Evolutionary conservation across 441 rosid species (phyloP).

Genomic region (Eugenia klotzschiana): DNA sequence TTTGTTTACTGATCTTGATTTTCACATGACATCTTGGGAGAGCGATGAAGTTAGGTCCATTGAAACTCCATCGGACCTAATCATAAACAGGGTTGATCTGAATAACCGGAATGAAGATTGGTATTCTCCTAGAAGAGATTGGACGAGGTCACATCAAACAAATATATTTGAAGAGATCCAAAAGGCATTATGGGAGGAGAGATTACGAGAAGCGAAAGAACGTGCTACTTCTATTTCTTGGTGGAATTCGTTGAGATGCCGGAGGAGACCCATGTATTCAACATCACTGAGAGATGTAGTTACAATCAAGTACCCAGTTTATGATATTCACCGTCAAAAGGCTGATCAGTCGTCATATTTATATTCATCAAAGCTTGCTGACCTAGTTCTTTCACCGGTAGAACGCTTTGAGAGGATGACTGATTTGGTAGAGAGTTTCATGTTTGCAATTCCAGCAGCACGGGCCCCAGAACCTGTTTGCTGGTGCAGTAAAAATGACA

Average conservation of each 20-base stretch:
- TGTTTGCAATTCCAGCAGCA: conserved; percentile 96
- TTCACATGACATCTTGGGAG: conserved; percentile 86
- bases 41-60: conserved; percentile 60
- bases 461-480: conserved; percentile 67
- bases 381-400: conserved; percentile 75
- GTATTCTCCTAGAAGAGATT: conserved; percentile 9
- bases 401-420: conserved; percentile 77
- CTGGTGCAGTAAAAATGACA: conserved; percentile 70
- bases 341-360: conserved; percentile 29
- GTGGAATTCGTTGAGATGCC: conserved; percentile 99
- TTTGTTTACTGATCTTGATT: conserved; percentile 69
- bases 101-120: conserved; percentile 31
- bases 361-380: conserved; percentile 73
- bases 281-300: conserved; percentile 49
- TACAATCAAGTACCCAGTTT: conserved; percentile 46
- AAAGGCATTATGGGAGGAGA: conserved; percentile 65
- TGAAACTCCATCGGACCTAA: conserved; percentile 62
- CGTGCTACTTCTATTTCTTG: conserved; percentile 82
- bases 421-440: conserved; percentile 80
- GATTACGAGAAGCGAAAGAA: conserved; percentile 61
- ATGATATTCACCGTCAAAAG: conserved; percentile 43
- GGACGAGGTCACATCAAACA: conserved; percentile 39
- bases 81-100: conserved; percentile 32
- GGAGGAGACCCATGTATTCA: conserved; percentile 70
- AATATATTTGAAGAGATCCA: conserved; percentile 85